Conservation (phyloP, 345 rosid species). For the Cardamine chenopodiifolia region DNA sequence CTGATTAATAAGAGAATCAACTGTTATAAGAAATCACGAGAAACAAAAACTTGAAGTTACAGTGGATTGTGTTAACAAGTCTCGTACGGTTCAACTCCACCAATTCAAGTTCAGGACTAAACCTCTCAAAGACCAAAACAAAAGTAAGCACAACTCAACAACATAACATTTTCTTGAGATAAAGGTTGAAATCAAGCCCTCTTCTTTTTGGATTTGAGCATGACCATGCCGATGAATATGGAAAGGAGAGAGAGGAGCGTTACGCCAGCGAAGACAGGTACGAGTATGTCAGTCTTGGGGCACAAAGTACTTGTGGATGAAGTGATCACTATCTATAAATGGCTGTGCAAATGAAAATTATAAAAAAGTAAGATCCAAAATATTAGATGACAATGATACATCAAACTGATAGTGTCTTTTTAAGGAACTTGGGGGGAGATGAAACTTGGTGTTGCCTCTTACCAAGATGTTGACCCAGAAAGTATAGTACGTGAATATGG, state of each 20-base stretch:
- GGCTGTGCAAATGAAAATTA: constrained; percentile 55
- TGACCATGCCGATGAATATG: constrained; percentile 75
- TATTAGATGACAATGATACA: not conserved
- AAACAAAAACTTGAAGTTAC: not conserved
- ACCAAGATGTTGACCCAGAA: constrained; percentile 98
- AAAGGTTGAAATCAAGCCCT: constrained; percentile 49
- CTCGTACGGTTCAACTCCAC: constrained; percentile 27
- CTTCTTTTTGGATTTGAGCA: constrained; percentile 85
- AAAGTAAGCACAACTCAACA: constrained; percentile 13
- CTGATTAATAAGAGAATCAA: not conserved
- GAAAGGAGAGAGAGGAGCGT: constrained; percentile 65
- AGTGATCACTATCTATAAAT: constrained; percentile 86
- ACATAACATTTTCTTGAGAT: not conserved
- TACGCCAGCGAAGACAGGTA: constrained; percentile 76
- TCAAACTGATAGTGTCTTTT: not conserved
- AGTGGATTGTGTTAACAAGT: not conserved
- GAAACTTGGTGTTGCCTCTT: constrained; percentile 18
- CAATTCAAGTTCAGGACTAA: constrained; percentile 20
- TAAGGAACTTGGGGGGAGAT: constrained; percentile 9
- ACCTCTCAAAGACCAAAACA: constrained; percentile 22
- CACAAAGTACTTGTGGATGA: constrained; percentile 82
- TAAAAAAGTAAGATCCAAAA: not conserved
- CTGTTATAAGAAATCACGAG: not conserved
- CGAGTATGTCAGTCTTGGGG: constrained; percentile 83
- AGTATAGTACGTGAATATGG: constrained; percentile 87